A percentile compares a stretch with the other conserved stretches of the same genome.
Conservation (phyloP, 202 grass and related monocot species). For the Setaria italica region DNA sequence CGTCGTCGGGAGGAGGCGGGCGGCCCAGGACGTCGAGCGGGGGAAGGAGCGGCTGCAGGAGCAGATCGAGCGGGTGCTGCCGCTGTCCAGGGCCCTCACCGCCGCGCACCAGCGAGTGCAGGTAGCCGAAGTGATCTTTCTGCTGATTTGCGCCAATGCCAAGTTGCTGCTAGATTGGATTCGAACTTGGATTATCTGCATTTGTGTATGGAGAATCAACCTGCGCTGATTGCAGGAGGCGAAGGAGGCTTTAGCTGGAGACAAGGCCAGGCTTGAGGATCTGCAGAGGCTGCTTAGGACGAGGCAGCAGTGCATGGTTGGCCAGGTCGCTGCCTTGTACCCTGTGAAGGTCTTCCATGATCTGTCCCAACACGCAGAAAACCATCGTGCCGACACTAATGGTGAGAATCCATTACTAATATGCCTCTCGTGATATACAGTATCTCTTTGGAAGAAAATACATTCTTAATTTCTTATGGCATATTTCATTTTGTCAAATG, state of each 20-base stretch:
- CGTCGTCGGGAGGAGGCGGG: conserved; percentile 21
- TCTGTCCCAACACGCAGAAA: conserved; percentile 38
- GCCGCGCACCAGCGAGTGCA: conserved; percentile 58
- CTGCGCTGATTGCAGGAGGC: conserved; percentile 54
- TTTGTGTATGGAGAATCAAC: background rate
- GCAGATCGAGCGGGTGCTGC: conserved; percentile 70
- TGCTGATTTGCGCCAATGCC: background rate
- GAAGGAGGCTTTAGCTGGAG: conserved; percentile 55
- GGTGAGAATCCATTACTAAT: conserved; percentile 48
- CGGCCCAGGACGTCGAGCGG: conserved; percentile 39
- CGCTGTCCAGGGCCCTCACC: conserved; percentile 60
- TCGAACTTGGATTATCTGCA: background rate
- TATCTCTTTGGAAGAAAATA: background rate
- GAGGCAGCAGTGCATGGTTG: conserved; percentile 73
- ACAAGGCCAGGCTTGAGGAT: conserved; percentile 62
- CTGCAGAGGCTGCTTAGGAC: conserved; percentile 57
- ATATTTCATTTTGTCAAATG: background rate
- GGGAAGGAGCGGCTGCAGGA: conserved; percentile 56
- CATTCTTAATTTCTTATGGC: background rate
- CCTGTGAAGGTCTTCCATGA: conserved; percentile 72
- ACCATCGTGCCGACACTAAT: conserved; percentile 30
- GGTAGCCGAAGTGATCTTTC: conserved; percentile 33
- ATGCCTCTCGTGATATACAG: conserved; percentile 7
- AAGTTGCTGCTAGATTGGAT: background rate
- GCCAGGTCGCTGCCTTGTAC: conserved; percentile 76